Evolutionary conservation across 441 rosid species (phyloP), one percentile per base, ranked within the genome.

Genomic region (Erodium trifolium): DNA sequence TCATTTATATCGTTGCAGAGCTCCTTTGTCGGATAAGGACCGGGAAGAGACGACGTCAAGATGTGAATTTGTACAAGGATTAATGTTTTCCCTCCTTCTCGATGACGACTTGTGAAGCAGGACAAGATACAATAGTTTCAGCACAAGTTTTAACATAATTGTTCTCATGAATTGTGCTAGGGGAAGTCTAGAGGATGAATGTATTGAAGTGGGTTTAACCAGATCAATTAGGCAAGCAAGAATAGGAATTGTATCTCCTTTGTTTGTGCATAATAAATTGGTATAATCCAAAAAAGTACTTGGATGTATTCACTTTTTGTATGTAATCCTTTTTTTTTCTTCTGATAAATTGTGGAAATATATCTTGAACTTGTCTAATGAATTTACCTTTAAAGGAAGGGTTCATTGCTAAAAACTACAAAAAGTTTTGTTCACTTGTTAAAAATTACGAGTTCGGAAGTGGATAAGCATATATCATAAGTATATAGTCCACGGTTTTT

Each of bases 31-130:
- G 7, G 80, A 82, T 47, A 71, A 78, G 53, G 85, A 82, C 49
- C 80, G 68, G 16, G 10, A 60, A 69, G 87, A 83, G 76, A 82
- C 74, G 71, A 76, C 80, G 39, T 74, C 70, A 37, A 85, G 79
- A 75, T 71, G 81, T 49, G 79, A 79, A 70, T 85, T 83, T 78
- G 82, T 79, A 63, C 82, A 77, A 77, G 81, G 77, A 39, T 70
- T 85, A 34, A 53, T 82, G 43, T 74, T 79, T 43, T 83, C 89
- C 18, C 64, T 81, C 75, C 72, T 85, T 66, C 69, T 82, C 5
- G 66, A 65, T 57, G 77, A 78, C 11, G 70, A 63, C 74, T 79
- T 79, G 65, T 89, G 83, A 81, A 23, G 49, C 16, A 35, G 73
- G 65, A 70, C 19, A 63, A 16, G 35, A 37, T 53, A 5, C 31